Base-by-base conservation (phyloP, 1,284 basidiomycete species). In the Ceratobasidium theobromae region DNA sequence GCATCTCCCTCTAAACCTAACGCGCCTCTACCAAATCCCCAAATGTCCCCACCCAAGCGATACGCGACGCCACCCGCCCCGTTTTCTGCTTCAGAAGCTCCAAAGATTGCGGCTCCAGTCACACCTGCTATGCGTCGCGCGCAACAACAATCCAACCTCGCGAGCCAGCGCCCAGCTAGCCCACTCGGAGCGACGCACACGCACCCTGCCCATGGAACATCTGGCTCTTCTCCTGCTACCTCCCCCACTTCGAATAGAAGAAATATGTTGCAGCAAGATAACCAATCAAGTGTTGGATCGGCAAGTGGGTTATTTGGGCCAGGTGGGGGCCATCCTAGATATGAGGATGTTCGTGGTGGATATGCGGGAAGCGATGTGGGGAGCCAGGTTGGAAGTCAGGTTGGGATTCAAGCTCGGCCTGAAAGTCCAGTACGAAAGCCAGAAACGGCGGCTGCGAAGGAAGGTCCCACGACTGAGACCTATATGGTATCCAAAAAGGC, bases 401-500 rank as follows among this genome's bases (percentile, higher is more conserved):
- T 48, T 27, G 45, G 45, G 45, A 48, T 11, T 4, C 21, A 21
- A 23, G 21, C 23, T 23, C 12, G 45, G 16, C 11, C 23, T 25
- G 21, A 5, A 4, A 48, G 45, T 48, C 45, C 45, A 14, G 45
- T 23, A 27, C 45, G 21, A 23, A 23, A 14, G 21, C 43, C 30
- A 3, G 51, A n/a, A 23, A 38, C 28, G 1, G 27, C 41, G 6
- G n/a, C 46, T 35, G 53, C 25, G 14, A 57, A 38, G 32, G 41
- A 40, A 28, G 65, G 49, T n/a, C 65, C 54, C 35, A 33, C 35
- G 12, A 67, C 66, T n/a, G 75, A 75, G 66, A 69, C 67, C 14
- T 73, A 71, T 46, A 68, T 76, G 25, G 73, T 79, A 0, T 78
- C 77, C 1, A 69, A 54, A 16, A 72, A 72, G 1, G 77, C 75